Conservation (phyloP, 139 green algal species). For the Astrephomene gubernaculifera region DNA sequence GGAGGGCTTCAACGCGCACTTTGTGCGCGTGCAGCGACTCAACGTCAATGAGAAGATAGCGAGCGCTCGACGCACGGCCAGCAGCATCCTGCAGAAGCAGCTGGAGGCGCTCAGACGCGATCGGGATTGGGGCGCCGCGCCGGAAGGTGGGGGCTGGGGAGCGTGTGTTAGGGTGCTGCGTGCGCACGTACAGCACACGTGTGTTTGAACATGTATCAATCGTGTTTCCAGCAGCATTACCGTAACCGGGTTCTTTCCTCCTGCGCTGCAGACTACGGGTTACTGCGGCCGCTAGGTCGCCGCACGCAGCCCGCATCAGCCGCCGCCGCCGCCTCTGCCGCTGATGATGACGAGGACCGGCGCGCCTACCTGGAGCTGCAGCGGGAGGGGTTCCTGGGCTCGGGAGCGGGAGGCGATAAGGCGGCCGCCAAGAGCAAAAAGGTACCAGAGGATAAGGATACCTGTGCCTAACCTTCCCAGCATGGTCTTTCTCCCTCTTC, state of each 20-base stretch:
- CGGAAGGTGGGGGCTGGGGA: slow-evolving; percentile 5
- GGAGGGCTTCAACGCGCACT: slow-evolving; percentile 40
- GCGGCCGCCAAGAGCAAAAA: slow-evolving; percentile 30
- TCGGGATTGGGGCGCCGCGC: slow-evolving; percentile 1
- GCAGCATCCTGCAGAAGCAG: slow-evolving; percentile 32
- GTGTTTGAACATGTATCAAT: too few species aligned
- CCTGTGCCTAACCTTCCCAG: too few species aligned
- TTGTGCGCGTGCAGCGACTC: slow-evolving; percentile 32
- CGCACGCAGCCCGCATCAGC: background rate
- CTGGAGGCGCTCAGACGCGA: slow-evolving; percentile 31
- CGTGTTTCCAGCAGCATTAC: too few species aligned
- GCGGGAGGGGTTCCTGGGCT: slow-evolving; percentile 15
- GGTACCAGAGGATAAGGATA: too few species aligned
- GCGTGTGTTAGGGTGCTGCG: background rate
- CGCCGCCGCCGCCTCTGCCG: background rate
- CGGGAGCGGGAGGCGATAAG: background rate
- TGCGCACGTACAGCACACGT: too few species aligned
- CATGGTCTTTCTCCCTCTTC: too few species aligned
- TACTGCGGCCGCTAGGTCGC: background rate
- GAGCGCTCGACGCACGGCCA: background rate
- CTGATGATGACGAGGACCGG: slow-evolving; percentile 38
- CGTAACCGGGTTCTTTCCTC: too few species aligned
- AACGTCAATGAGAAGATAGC: slow-evolving; percentile 41
- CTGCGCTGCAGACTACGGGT: slow-evolving; percentile 20
- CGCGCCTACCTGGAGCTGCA: slow-evolving; percentile 20